Evolutionary conservation across 2,329 filamentous ascomycete genomes (phyloP).

Genomic region (Paecilomyces niveus): DNA sequence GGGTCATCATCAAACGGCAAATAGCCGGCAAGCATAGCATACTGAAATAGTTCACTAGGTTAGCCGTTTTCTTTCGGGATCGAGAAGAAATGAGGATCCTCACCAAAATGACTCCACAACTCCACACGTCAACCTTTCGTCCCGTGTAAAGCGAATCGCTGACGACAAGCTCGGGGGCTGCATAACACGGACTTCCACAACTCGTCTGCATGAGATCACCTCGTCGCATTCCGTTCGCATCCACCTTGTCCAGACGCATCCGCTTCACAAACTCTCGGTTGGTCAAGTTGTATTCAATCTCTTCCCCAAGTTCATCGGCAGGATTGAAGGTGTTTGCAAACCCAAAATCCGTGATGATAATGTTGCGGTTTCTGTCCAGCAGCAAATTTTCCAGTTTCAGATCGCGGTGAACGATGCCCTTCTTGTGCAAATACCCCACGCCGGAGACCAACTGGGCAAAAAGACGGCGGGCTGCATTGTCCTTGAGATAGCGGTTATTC

Average conservation of each 20-base stretch:
- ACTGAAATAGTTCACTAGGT: slow-evolving; percentile 49
- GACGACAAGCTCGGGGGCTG: slow-evolving; percentile 91
- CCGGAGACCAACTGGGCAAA: slow-evolving; percentile 96
- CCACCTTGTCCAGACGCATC: slow-evolving; percentile 73
- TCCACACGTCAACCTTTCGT: slow-evolving; percentile 98
- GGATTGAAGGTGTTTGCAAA: slow-evolving; percentile 98
- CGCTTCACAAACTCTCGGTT: slow-evolving; percentile 86
- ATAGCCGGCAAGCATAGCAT: slow-evolving; percentile 97
- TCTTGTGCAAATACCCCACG: slow-evolving; percentile 95
- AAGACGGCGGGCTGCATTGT: slow-evolving; percentile 78
- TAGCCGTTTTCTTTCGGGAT: not conserved
- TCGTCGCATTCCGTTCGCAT: slow-evolving; percentile 67
- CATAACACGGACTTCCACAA: slow-evolving; percentile 96
- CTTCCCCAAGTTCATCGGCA: slow-evolving; percentile 76
- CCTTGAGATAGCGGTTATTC: slow-evolving; percentile 93
- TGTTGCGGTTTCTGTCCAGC: slow-evolving; percentile 92
- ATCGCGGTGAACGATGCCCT: slow-evolving; percentile 95
- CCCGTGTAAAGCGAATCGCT: slow-evolving; percentile 97
- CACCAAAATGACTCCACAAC: slow-evolving; percentile 96
- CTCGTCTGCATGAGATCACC: slow-evolving; percentile 99
- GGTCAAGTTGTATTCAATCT: slow-evolving; percentile 78
- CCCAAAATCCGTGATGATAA: slow-evolving; percentile 98
- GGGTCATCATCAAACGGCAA: slow-evolving; percentile 97
- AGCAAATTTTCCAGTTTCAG: slow-evolving; percentile 94
- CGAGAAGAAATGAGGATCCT: slow-evolving; percentile 25